Conservation (phyloP, 371 early-diverging fungal species). For the Catenaria anguillulae region DNA sequence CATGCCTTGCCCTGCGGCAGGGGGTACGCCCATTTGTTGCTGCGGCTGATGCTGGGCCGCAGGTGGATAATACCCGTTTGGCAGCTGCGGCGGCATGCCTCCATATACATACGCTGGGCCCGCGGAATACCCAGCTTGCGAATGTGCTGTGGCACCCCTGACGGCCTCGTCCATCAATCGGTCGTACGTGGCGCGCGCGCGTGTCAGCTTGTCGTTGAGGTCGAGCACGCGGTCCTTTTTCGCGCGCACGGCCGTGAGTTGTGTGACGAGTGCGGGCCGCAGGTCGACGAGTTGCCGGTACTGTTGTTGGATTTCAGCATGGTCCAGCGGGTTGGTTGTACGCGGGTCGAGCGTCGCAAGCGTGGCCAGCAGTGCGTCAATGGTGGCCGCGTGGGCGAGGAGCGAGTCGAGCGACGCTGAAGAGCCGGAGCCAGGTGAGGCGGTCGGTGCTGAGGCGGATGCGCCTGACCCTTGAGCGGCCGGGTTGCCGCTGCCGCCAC, state of each 20-base stretch:
- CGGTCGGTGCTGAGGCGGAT: neutral
- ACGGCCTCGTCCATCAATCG: neutral
- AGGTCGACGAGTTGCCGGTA: neutral
- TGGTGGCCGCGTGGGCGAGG: too few species aligned
- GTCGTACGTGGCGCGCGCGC: conserved; percentile 3
- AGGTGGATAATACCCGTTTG: too few species aligned
- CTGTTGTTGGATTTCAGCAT: neutral
- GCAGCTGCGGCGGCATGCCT: too few species aligned
- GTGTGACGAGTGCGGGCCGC: neutral
- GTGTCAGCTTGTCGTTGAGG: neutral
- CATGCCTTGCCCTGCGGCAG: too few species aligned
- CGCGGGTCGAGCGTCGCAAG: neutral
- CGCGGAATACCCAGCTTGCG: too few species aligned
- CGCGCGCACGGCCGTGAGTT: neutral
- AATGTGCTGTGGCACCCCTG: too few species aligned
- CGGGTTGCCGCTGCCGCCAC: too few species aligned
- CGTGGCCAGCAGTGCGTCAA: neutral
- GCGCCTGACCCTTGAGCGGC: neutral
- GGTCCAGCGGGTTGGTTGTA: neutral
- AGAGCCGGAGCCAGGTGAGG: too few species aligned
- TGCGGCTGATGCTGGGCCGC: too few species aligned
- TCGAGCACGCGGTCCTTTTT: neutral
- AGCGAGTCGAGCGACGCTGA: too few species aligned
- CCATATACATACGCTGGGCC: too few species aligned
- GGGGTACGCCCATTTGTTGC: too few species aligned